A percentile compares a stretch with the other conserved stretches of the same genome.
Evolutionary conservation across 1,139 yeast species (phyloP).

Genomic region (Pneumocystis wakefieldiae): DNA sequence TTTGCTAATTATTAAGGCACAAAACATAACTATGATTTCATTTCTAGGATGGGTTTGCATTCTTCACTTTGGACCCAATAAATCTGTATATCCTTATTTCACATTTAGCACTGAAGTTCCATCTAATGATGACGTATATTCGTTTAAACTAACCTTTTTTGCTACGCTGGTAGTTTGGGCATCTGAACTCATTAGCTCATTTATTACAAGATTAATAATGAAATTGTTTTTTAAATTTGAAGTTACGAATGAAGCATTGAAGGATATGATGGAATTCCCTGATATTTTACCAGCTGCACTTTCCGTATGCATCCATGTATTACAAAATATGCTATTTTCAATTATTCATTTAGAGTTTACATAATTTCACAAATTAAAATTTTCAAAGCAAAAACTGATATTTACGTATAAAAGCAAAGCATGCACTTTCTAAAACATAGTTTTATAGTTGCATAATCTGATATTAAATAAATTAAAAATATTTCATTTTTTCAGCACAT

Average conservation of each 20-base stretch:
- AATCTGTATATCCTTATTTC: conserved; percentile 1
- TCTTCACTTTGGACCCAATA: conserved; percentile 13
- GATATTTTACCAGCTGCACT: conserved; percentile 5
- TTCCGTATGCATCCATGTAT: conserved; percentile 7
- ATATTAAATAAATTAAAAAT: neutral
- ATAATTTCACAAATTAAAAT: neutral
- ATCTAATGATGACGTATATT: conserved; percentile 1
- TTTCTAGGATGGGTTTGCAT: conserved; percentile 13
- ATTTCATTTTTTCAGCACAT: neutral
- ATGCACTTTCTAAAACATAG: neutral
- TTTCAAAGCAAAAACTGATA: neutral
- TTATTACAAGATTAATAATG: conserved; percentile 5
- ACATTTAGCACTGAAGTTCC: neutral
- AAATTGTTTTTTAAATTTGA: conserved; percentile 1
- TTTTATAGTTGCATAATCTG: neutral
- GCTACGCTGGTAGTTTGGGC: conserved; percentile 7
- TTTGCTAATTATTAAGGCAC: conserved; percentile 1
- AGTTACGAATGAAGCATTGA: conserved; percentile 5
- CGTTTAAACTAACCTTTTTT: conserved; percentile 4
- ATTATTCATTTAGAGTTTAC: conserved; percentile 2
- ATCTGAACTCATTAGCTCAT: conserved; percentile 3
- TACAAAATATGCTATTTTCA: conserved; percentile 7
- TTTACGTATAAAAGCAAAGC: neutral
- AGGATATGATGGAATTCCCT: conserved; percentile 5
- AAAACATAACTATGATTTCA: conserved; percentile 12